A percentile compares a stretch with the other conserved stretches of the same genome.
These are phyloP conservation scores for Zasmidium angulare DNA, from an alignment of 2,329 filamentous ascomycete species.

Conservation along the genomic window DNA sequence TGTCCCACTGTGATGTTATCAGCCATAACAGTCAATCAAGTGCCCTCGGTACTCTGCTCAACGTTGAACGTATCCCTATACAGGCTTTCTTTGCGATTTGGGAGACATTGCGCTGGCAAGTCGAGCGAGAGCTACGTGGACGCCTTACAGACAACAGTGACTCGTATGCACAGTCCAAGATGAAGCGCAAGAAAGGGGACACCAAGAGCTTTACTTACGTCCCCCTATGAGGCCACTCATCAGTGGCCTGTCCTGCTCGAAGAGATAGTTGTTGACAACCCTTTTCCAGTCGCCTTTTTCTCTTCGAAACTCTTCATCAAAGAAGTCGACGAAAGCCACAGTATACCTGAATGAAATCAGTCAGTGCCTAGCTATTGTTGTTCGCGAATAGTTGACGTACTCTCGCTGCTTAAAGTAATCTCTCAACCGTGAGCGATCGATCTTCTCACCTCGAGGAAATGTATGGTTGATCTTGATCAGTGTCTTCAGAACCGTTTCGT, in stretches of 20 bases:
- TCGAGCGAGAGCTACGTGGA: too few relatives aligned
- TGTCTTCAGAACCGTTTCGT: not conserved
- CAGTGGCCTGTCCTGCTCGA: not conserved
- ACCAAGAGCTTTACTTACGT: not conserved
- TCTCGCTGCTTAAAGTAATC: not conserved
- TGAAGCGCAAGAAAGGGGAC: not conserved
- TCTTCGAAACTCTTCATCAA: not conserved
- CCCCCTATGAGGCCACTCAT: not conserved
- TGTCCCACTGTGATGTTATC: not conserved
- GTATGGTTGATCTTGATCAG: not conserved
- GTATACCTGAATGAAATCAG: not conserved
- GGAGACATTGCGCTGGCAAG: too few relatives aligned
- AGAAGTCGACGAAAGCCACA: not conserved
- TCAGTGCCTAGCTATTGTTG: not conserved
- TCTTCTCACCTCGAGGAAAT: not conserved
- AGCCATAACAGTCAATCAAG: too few relatives aligned
- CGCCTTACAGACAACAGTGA: too few relatives aligned
- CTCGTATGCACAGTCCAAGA: too few relatives aligned
- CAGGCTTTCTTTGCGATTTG: too few relatives aligned
- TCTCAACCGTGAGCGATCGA: not conserved
- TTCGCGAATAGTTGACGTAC: not conserved
- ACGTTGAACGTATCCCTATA: too few relatives aligned
- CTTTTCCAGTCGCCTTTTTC: not conserved
- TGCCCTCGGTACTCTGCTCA: too few relatives aligned
- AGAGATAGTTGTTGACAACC: not conserved